Evolutionary conservation across 2,329 filamentous ascomycete genomes (phyloP).

Genomic region (Tolypocladium guangdongense): DNA sequence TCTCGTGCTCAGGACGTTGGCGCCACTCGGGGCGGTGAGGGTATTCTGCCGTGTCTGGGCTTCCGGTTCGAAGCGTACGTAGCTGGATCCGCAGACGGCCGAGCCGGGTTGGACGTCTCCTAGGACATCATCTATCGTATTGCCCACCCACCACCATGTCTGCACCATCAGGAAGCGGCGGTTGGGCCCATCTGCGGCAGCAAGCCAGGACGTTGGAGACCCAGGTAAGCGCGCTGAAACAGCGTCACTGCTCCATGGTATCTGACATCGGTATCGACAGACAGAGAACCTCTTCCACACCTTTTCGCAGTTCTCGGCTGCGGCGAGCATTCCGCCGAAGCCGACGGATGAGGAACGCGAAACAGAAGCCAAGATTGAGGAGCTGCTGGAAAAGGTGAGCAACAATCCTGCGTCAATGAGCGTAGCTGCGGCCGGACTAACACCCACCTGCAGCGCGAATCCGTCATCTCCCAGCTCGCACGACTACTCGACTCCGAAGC

Average conservation of each 20-base stretch:
- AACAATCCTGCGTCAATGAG: background rate
- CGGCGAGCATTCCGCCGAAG: conserved; percentile 67
- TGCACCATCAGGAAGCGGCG: conserved; percentile 42
- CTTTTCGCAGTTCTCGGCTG: conserved; percentile 84
- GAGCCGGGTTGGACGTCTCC: background rate
- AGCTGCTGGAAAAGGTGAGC: conserved; percentile 63
- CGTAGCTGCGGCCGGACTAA: conserved; percentile 5
- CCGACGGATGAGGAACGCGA: conserved; percentile 75
- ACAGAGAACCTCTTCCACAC: conserved; percentile 74
- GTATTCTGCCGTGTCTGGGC: conserved; percentile 8
- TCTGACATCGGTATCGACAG: conserved; percentile 32
- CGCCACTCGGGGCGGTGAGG: conserved; percentile 15
- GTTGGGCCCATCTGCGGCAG: conserved; percentile 91
- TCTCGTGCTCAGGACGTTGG: background rate
- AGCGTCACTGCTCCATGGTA: background rate
- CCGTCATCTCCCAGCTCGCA: conserved; percentile 68
- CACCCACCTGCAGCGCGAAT: conserved; percentile 53
- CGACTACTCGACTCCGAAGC: conserved; percentile 91
- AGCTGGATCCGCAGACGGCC: background rate
- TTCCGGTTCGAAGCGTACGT: background rate
- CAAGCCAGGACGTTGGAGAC: conserved; percentile 82
- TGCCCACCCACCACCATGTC: conserved; percentile 31
- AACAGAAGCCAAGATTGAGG: conserved; percentile 71
- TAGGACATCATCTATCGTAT: background rate
- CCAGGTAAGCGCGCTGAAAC: conserved; percentile 51